These are phyloP conservation scores for Pulveroboletus sp. DNA, from an alignment of 768 basidiomycete species.

Conservation along the genomic window DNA sequence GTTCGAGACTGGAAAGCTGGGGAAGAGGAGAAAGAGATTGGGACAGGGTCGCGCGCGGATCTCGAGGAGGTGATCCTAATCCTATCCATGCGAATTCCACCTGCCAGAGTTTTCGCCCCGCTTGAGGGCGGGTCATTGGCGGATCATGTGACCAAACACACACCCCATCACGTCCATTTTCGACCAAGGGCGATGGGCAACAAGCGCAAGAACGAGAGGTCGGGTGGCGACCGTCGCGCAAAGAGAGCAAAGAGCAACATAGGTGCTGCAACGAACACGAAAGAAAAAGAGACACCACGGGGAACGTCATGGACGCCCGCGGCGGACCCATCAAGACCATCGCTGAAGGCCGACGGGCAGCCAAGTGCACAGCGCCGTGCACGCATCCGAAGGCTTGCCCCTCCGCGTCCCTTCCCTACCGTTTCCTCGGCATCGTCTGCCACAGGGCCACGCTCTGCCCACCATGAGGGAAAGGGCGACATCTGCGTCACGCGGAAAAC, in stretches of 20 bases:
- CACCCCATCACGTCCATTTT: not conserved
- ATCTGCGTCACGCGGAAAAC: constrained; percentile 80
- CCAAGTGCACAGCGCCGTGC: constrained; percentile 18
- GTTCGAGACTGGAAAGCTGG: constrained; percentile 24
- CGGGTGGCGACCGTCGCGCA: not conserved
- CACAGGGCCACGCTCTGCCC: constrained; percentile 75
- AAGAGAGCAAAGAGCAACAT: constrained; percentile 17
- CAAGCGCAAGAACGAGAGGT: constrained; percentile 21
- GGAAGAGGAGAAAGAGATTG: constrained; percentile 5
- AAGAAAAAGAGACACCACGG: not conserved
- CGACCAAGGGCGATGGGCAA: constrained; percentile 8
- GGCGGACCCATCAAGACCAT: not conserved
- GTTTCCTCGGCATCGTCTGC: constrained; percentile 72
- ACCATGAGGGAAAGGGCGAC: constrained; percentile 74
- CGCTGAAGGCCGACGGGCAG: constrained; percentile 1
- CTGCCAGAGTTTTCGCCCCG: not conserved
- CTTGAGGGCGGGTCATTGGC: constrained; percentile 20
- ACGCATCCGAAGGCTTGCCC: constrained; percentile 60
- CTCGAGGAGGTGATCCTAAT: not conserved
- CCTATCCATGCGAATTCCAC: constrained; percentile 17
- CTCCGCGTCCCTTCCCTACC: constrained; percentile 71
- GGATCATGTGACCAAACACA: constrained; percentile 9
- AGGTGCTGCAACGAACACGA: constrained; percentile 1
- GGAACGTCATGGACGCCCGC: not conserved
- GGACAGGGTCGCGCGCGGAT: constrained; percentile 1